Conservation (phyloP, 2,329 filamentous ascomycete genomes). For the Domatiomyces globalis region DNA sequence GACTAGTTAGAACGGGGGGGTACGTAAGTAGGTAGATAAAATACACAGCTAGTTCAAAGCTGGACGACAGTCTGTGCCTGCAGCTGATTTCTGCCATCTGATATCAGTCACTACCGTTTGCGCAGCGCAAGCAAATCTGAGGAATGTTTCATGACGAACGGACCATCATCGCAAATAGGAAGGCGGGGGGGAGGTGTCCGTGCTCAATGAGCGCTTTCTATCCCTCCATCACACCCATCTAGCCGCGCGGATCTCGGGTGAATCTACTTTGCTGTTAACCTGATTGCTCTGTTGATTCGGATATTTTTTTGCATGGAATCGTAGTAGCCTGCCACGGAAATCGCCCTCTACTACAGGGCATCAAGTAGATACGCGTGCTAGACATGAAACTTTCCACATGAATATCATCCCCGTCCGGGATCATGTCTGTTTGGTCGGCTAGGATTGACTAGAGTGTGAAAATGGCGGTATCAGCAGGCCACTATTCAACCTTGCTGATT, state of each 20-base stretch:
- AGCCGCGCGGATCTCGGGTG: neutral
- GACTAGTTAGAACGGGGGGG: neutral
- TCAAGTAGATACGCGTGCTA: neutral
- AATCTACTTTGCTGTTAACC: neutral
- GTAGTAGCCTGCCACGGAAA: too few relatives aligned
- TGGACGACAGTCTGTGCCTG: neutral
- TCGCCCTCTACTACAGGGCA: too few relatives aligned
- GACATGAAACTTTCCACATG: neutral
- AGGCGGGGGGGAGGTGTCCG: too few relatives aligned
- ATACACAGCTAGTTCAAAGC: too few relatives aligned
- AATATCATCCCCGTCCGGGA: neutral
- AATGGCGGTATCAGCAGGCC: neutral
- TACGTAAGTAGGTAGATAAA: neutral
- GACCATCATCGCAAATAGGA: neutral
- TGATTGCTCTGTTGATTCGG: neutral
- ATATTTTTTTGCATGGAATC: neutral
- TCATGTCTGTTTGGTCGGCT: neutral
- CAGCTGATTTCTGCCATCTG: neutral
- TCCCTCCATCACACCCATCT: neutral
- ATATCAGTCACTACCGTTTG: neutral
- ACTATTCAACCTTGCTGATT: neutral
- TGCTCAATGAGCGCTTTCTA: neutral
- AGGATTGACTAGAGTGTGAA: neutral
- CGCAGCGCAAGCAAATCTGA: neutral
- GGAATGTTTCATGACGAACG: neutral